phyloP scores from a whole-genome alignment of 768 basidiomycete genomes.

The Pisolithus tinctorius region DNA sequence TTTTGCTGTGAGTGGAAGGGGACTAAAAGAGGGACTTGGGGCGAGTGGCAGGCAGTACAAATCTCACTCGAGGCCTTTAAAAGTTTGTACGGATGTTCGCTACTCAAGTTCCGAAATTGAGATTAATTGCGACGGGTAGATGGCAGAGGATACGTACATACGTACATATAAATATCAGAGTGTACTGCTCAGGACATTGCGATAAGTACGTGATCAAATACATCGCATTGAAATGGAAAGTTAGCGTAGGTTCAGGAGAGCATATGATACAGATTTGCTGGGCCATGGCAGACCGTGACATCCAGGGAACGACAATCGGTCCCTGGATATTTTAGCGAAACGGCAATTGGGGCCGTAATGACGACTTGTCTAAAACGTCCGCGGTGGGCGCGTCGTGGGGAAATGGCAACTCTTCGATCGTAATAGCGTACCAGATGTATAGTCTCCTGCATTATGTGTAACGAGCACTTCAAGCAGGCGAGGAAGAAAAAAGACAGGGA shows the following conservation, averaged over 20 bases:
- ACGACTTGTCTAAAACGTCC: too few relatives aligned
- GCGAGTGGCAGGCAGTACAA: conserved; percentile 1
- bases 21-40: neutral
- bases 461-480: too few relatives aligned
- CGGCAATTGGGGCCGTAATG: too few relatives aligned
- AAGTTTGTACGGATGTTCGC: conserved; percentile 12
- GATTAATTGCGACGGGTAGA: conserved; percentile 8
- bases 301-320: too few relatives aligned
- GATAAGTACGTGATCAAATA: conserved; percentile 23
- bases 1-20: neutral
- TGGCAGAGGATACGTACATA: conserved; percentile 2
- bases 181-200: conserved; percentile 3
- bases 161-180: neutral
- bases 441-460: too few relatives aligned
- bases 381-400: too few relatives aligned
- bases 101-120: conserved; percentile 15
- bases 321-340: too few relatives aligned
- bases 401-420: too few relatives aligned
- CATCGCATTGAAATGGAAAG: neutral
- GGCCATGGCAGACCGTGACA: too few relatives aligned
- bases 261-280: neutral
- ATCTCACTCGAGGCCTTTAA: neutral
- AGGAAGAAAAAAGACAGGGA: too few relatives aligned
- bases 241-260: conserved; percentile 18
- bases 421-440: too few relatives aligned